These are phyloP conservation scores for Ophiostoma sp. DNA, from an alignment of 2,329 filamentous ascomycete genomes.

Conservation along the genomic window DNA sequence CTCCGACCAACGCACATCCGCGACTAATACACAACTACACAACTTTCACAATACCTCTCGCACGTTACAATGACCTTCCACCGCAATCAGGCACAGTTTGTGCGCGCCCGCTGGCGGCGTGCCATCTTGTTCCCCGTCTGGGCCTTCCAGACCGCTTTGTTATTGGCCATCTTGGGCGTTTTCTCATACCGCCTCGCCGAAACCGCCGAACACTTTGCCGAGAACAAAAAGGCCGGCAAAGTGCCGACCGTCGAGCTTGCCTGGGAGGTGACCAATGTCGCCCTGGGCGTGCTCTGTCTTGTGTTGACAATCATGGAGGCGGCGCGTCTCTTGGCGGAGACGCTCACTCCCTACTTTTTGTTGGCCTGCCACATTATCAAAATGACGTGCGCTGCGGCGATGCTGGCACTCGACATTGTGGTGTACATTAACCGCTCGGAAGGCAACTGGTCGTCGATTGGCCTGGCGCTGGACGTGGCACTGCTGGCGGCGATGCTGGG, in stretches of 20 bases:
- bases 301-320: constrained; percentile 47
- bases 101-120: constrained; percentile 53
- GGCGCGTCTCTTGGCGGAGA: constrained; percentile 46
- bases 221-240: constrained; percentile 42
- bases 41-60: background rate
- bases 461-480: constrained; percentile 49
- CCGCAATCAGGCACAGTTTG: constrained; percentile 54
- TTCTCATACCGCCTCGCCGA: constrained; percentile 55
- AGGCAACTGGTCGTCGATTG: constrained; percentile 50
- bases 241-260: constrained; percentile 50
- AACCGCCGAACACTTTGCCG: constrained; percentile 47
- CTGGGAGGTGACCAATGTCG: constrained; percentile 57
- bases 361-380: constrained; percentile 55
- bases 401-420: constrained; percentile 53
- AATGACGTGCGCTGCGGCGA: constrained; percentile 47
- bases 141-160: constrained; percentile 49
- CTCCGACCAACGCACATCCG: background rate
- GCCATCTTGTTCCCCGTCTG: constrained; percentile 52
- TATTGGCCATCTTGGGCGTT: constrained; percentile 51
- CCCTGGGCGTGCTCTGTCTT: constrained; percentile 49
- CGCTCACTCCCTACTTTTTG: constrained; percentile 56
- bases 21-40: background rate
- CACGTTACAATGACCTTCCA: constrained; percentile 36
- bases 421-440: constrained; percentile 50
- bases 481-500: constrained; percentile 50